Evolutionary conservation across 495 filamentous ascomycete genomes (phyloP).

Genomic region (Hyaloscypha bicolor): DNA sequence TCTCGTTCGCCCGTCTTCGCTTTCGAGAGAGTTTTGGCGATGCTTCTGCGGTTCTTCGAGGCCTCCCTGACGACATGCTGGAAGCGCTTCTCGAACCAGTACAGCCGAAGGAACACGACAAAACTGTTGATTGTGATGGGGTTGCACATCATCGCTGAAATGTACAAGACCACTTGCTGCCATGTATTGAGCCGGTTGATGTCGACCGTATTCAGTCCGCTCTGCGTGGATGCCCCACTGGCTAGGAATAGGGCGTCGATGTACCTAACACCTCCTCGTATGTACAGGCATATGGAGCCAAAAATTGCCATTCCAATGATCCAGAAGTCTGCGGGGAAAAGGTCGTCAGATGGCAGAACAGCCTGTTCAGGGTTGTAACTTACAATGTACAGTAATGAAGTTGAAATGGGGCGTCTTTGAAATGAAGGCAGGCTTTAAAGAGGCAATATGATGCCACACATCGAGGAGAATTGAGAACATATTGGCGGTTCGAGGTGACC

Average conservation of each 20-base stretch:
- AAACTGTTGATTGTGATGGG: constrained; percentile 88
- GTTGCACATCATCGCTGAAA: constrained; percentile 73
- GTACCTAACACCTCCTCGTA: constrained; percentile 61
- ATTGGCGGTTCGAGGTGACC: constrained; percentile 1
- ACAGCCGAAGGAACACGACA: constrained; percentile 88
- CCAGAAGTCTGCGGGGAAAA: constrained; percentile 63
- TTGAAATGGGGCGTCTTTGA: constrained; percentile 67
- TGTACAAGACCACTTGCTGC: constrained; percentile 74
- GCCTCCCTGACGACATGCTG: constrained; percentile 68
- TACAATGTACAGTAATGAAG: constrained; percentile 85
- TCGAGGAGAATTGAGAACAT: constrained; percentile 19
- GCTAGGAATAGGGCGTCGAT: constrained; percentile 90
- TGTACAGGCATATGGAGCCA: constrained; percentile 76
- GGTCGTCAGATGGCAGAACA: constrained; percentile 9
- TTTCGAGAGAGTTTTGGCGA: constrained; percentile 55
- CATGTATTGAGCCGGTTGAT: constrained; percentile 73
- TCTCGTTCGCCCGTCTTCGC: constrained; percentile 47
- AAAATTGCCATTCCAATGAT: constrained; percentile 69
- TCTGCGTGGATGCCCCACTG: constrained; percentile 81
- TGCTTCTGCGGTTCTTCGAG: constrained; percentile 42
- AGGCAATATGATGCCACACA: constrained; percentile 45
- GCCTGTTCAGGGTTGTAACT: constrained; percentile 29
- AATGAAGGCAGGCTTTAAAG: constrained; percentile 51
- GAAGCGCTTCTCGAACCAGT: constrained; percentile 98
- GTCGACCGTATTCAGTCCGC: constrained; percentile 87